phyloP scores from a whole-genome alignment of 345 rosid genomes.

The Corymbia maculata region DNA sequence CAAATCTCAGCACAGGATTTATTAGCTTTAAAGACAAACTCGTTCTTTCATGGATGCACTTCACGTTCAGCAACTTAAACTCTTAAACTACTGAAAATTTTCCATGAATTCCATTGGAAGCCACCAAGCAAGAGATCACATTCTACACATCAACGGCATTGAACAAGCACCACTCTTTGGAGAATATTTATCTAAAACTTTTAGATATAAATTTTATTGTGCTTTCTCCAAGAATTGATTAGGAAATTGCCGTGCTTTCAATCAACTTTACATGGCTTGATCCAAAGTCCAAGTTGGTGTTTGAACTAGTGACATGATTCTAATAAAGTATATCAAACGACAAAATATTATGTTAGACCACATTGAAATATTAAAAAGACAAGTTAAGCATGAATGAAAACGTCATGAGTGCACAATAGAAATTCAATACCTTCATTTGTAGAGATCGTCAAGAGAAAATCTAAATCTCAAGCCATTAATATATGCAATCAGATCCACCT shows the following conservation, averaged over 20 bases:
- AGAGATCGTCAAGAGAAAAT: not conserved
- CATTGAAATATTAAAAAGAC: too few species aligned
- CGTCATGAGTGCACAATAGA: not conserved
- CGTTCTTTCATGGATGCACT: not conserved
- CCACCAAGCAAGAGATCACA: not conserved
- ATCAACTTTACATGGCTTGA: not conserved
- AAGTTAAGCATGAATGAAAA: not conserved
- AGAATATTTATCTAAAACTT: not conserved
- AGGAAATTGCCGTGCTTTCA: not conserved
- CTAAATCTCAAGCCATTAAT: not conserved
- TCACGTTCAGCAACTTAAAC: not conserved
- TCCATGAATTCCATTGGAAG: not conserved
- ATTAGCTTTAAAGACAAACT: fast-evolving
- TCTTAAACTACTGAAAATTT: not conserved
- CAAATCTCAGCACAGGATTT: not conserved
- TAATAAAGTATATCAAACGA: not conserved
- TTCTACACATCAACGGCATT: not conserved
- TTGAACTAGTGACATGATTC: not conserved
- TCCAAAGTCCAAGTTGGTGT: not conserved
- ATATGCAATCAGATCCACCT: not conserved
- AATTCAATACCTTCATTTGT: not conserved
- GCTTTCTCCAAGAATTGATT: not conserved
- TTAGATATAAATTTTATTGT: too few species aligned
- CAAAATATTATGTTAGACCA: not conserved
- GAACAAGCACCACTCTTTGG: not conserved